Evolutionary conservation across 495 filamentous ascomycete genomes (phyloP), one percentile per base, ranked within the genome.

Genomic region (Trichoderma reesei): DNA sequence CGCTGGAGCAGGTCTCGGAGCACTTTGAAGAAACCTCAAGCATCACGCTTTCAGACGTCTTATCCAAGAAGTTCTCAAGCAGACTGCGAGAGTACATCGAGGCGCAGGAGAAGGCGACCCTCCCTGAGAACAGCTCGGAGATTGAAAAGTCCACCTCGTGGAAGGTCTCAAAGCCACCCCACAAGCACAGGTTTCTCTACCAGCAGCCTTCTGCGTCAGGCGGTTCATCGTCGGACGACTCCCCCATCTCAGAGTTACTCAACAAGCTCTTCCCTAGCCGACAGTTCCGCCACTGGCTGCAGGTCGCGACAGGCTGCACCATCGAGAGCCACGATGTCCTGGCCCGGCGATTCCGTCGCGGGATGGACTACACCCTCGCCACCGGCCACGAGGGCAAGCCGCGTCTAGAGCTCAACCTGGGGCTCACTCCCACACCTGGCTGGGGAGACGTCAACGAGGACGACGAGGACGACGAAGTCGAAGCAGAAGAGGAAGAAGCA

Each of bases 181-280:
- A 98, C 76, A 99, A 98, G 75, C 92, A 96, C 68, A 90, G 92
- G 4, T 99, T 88, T 75, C 76, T 95, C 11, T 99, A 90, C 75
- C 83, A 90, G 46, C 84, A 91, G 64, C 70, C 68, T 8, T 64
- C 54, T 18, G 37, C 65, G 20, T 41, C 68, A 7, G 61, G 70
- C 5, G 72, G 77, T 1, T 39, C 59, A 9, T 65, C 63, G 4
- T 59, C 59, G 18, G 63, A 65, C 11, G 69, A 76, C 8, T 73
- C 75, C n/a, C 90, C 92, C 0, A 77, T 94, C 59, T 83, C 86
- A 63, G 89, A 90, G 69, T 76, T 98, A 14, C 69, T 96, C 20
- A 83, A 92, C 60, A 81, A 87, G 13, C 79, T 98, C 26, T 78
- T 98, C 46, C 91, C 94, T 0, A 93, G 89, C 16, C 78, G 77